A percentile compares a stretch with the other conserved stretches of the same genome.
Conservation (phyloP, 805 yeast genomes). For the Tetrapisispora phaffii region DNA sequence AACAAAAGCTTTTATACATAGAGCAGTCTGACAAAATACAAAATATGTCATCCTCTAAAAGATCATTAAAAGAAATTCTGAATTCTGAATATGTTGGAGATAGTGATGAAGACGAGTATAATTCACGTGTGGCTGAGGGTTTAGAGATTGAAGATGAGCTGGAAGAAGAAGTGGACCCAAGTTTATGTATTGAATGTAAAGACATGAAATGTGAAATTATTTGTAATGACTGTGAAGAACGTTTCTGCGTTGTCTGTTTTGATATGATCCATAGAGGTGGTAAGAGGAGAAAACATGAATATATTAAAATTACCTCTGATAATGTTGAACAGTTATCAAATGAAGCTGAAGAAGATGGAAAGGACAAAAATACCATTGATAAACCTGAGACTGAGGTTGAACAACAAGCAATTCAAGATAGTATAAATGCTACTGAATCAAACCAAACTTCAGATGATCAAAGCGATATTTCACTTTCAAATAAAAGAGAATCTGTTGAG, state of each 20-base stretch:
- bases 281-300: constrained; percentile 39
- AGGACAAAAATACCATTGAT: neutral
- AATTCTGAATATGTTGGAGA: constrained; percentile 30
- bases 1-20: too few relatives aligned
- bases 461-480: constrained; percentile 5
- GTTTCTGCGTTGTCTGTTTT: constrained; percentile 61
- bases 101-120: constrained; percentile 20
- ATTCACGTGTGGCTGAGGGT: constrained; percentile 2
- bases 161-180: constrained; percentile 26
- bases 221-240: constrained; percentile 56
- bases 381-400: constrained; percentile 12
- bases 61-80: constrained; percentile 32
- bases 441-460: constrained; percentile 9
- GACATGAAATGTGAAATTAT: constrained; percentile 61
- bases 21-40: too few relatives aligned
- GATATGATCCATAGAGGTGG: constrained; percentile 64
- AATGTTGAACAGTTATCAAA: neutral
- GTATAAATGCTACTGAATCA: constrained; percentile 9
- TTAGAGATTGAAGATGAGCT: constrained; percentile 18
- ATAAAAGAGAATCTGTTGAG: constrained; percentile 13
- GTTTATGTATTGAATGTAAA: constrained; percentile 57
- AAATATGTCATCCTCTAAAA: constrained; percentile 10
- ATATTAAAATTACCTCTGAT: constrained; percentile 17
- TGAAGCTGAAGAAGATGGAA: neutral
- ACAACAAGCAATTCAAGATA: constrained; percentile 10